Conservation (phyloP, 192 early-diverging fungal species). For the Backusella australiensis region DNA sequence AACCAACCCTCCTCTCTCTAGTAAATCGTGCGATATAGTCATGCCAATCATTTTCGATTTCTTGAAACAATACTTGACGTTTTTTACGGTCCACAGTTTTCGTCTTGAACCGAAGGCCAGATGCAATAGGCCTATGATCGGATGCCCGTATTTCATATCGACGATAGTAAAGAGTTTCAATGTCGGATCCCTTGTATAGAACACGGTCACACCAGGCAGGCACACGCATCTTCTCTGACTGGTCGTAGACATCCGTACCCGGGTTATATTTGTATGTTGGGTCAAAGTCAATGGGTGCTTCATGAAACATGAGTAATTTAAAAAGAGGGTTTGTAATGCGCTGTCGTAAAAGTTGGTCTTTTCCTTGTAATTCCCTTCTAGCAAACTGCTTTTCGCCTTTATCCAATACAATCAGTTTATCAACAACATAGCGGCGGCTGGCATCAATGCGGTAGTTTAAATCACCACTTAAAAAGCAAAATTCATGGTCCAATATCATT, state of each 20-base stretch:
- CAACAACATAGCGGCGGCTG: constrained; percentile 59
- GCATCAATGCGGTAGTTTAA: constrained; percentile 90
- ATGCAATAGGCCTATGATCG: constrained; percentile 85
- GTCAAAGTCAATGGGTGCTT: constrained; percentile 77
- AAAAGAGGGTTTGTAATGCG: constrained; percentile 59
- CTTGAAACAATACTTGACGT: constrained; percentile 39
- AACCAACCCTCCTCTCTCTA: background rate
- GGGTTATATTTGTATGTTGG: constrained; percentile 98
- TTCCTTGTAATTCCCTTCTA: constrained; percentile 41
- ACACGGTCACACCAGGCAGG: constrained; percentile 98
- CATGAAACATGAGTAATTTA: constrained; percentile 70
- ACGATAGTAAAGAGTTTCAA: constrained; percentile 51
- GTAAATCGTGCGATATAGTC: background rate
- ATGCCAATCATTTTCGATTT: constrained; percentile 51
- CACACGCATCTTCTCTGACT: constrained; percentile 86
- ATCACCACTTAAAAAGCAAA: constrained; percentile 80
- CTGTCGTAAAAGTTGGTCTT: constrained; percentile 62
- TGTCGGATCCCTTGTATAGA: constrained; percentile 48
- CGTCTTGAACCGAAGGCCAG: constrained; percentile 59
- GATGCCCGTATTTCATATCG: constrained; percentile 70
- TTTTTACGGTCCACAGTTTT: constrained; percentile 58
- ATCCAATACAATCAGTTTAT: constrained; percentile 19
- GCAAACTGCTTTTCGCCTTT: background rate
- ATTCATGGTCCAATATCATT: constrained; percentile 72
- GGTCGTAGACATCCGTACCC: constrained; percentile 81